These are phyloP conservation scores for Spathaspora arborariae DNA, from an alignment of 805 yeast species.

Conservation along the genomic window DNA sequence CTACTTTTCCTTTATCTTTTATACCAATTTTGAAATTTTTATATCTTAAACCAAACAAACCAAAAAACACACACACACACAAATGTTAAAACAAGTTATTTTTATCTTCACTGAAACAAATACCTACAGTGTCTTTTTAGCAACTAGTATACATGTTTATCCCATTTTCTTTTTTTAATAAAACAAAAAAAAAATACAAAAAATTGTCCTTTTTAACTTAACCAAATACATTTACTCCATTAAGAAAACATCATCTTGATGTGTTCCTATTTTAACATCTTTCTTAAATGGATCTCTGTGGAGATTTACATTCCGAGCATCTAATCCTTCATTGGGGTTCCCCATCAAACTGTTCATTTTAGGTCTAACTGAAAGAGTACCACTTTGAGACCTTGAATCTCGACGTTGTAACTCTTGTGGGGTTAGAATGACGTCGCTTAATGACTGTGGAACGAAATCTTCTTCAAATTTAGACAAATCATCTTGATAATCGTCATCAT, in stretches of 20 bases:
- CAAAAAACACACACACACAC: too few relatives aligned
- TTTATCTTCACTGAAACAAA: too few relatives aligned
- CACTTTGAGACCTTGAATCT: conserved; percentile 56
- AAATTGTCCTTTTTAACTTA: not conserved
- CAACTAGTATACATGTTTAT: too few relatives aligned
- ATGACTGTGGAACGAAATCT: conserved; percentile 77
- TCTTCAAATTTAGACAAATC: conserved; percentile 40
- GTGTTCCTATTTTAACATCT: not conserved
- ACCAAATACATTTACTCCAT: conserved; percentile 26
- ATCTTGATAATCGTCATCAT: conserved; percentile 33
- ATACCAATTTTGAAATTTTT: too few relatives aligned
- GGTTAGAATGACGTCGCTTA: conserved; percentile 71
- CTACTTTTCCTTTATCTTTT: too few relatives aligned
- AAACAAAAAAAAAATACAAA: not conserved
- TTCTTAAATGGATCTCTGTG: conserved; percentile 4
- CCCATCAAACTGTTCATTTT: conserved; percentile 12
- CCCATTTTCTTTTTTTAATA: too few relatives aligned
- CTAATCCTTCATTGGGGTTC: not conserved
- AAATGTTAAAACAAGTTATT: too few relatives aligned
- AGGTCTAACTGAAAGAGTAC: conserved; percentile 37
- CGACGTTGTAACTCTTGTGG: conserved; percentile 72
- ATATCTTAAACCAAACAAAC: too few relatives aligned
- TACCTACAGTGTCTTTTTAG: too few relatives aligned
- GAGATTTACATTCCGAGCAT: not conserved
- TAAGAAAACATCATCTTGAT: conserved; percentile 32